Evolutionary conservation across 305 asterid species (phyloP), one percentile per base, ranked within the genome.

Genomic region (Rubia occidens): DNA sequence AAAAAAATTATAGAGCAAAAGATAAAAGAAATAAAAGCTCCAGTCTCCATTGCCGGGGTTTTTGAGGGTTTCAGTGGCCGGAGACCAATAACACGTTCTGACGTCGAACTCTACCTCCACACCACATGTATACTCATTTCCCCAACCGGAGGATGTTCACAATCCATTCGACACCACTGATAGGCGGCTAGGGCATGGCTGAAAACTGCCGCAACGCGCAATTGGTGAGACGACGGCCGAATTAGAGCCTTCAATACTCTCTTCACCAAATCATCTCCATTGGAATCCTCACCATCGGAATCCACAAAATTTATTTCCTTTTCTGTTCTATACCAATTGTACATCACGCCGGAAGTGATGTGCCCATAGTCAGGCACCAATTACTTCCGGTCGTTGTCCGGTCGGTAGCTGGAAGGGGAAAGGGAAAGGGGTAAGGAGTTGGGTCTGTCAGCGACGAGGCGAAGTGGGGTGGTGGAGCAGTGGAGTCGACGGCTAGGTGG

Each of bases 161-260:
- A n/a, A 42, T 42, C 8, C 45, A 8, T 8, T 42, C 6, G 80
- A 76, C 80, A 62, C 71, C 69, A 35, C 69, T 14, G 80, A 79
- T 7, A 79, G 76, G 15, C 80, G 80, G 67, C 83, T 79, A 3
- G 74, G 76, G 53, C 78, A 49, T 13, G 69, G 63, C 45, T 62
- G 80, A 29, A 73, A 76, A 26, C 64, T 70, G 0, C 69, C 69
- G 0, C 78, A 72, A 64, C 83, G 83, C 83, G 78, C 67, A 70
- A 76, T 5, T 76, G 78, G 56, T 76, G 80, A 10, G 83, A 79
- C 2, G 83, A 79, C 2, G 83, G 83, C 9, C 83, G 78, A 64
- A 79, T 79, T 65, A 75, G 60, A 40, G 80, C 76, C 0, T 78
- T 80, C 37, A 79, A 60, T 4, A 80, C 80, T 66, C 80, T 73